Evolutionary conservation across 306 rosid species (phyloP).

Genomic region (Prunus dulcis): DNA sequence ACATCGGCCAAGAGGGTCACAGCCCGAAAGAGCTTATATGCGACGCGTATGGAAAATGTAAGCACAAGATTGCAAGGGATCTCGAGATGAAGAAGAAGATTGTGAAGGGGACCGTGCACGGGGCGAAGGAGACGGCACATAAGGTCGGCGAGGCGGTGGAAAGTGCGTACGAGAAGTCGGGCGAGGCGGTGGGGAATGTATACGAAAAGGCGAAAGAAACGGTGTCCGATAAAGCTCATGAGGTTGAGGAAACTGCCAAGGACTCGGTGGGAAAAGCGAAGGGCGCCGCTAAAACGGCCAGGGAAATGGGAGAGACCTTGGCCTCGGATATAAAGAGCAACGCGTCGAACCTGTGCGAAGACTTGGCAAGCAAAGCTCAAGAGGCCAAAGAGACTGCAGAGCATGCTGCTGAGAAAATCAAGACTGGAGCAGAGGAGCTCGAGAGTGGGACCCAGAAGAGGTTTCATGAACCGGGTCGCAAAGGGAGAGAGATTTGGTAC

Average conservation of each 20-base stretch:
- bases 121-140: slow-evolving; percentile 4
- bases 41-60: slow-evolving; percentile 68
- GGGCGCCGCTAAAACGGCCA: slow-evolving; percentile 11
- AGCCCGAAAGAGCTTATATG: slow-evolving; percentile 53
- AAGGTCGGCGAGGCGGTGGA: slow-evolving; percentile 14
- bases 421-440: slow-evolving; percentile 1
- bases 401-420: slow-evolving; percentile 11
- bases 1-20: slow-evolving; percentile 23
- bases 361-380: neutral
- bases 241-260: slow-evolving; percentile 8
- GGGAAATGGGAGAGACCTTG: slow-evolving; percentile 23
- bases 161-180: slow-evolving; percentile 12
- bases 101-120: slow-evolving; percentile 21
- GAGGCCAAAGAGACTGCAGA: slow-evolving; percentile 11
- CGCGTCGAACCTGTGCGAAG: slow-evolving; percentile 3
- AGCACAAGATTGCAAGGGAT: slow-evolving; percentile 41
- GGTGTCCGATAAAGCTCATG: slow-evolving; percentile 8
- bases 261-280: neutral
- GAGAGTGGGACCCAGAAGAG: slow-evolving; percentile 1
- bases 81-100: slow-evolving; percentile 44
- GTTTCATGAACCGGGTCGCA: neutral
- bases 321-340: slow-evolving; percentile 24
- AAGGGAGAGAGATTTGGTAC: neutral
- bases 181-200: slow-evolving; percentile 9
- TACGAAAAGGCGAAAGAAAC: neutral